phyloP scores from a whole-genome alignment of 441 rosid genomes.

The Pelargonium fulgidum region DNA sequence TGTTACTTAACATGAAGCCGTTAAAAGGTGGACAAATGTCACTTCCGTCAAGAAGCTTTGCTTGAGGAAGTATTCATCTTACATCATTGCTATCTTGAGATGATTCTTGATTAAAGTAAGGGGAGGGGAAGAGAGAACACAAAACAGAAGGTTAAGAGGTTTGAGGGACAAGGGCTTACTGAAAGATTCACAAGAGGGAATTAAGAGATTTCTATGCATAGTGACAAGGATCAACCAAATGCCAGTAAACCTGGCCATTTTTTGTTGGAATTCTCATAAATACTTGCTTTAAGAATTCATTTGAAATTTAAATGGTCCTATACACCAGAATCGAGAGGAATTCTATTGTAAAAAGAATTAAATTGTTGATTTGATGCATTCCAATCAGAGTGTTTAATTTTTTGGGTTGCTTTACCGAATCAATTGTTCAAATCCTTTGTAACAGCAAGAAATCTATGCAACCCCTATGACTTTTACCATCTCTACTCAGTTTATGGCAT shows the following conservation, averaged over 20 bases:
- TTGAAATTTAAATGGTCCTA: background rate
- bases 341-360: background rate
- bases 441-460: background rate
- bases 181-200: no score
- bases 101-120: no score
- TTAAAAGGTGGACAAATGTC: no score
- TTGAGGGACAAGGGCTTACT: no score
- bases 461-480: background rate
- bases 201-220: no score
- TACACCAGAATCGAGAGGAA: background rate
- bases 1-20: no score
- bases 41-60: no score
- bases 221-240: no score
- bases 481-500: background rate
- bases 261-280: background rate
- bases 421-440: background rate
- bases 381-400: background rate
- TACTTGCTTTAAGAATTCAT: background rate
- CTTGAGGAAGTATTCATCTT: no score
- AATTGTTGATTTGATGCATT: background rate
- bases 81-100: no score
- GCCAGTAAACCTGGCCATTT: background rate
- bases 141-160: no score
- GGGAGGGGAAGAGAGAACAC: no score
- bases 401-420: constrained; percentile 4